Evolutionary conservation across 2,329 filamentous ascomycete species (phyloP), one percentile per base, ranked within the genome.

Genomic region (Ceratocystis ficicola): DNA sequence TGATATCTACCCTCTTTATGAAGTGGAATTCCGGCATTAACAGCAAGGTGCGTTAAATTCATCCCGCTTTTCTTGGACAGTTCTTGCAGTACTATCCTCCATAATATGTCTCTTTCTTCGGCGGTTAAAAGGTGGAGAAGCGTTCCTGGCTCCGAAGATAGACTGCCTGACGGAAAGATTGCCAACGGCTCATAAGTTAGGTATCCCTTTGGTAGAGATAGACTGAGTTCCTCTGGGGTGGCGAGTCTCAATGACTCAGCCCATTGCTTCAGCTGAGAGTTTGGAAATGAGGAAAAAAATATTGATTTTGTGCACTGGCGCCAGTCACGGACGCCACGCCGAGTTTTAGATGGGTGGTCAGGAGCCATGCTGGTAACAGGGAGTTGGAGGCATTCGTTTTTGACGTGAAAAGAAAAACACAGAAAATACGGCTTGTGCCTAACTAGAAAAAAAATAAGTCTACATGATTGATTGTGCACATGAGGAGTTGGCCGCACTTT

Each of bases 21-120:
- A 5, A 76, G 76, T 1, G 84, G 84, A 62, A 87, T 87, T 0
- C 83, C 82, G 68, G 83, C 81, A 70, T 86, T 86, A 55, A 83
- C 74, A 7, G 84, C 84, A 1, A 86, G 75, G 65, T 85, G 81
- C 0, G 83, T 86, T 55, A 85, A 71, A 0, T 64, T 68, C 1
- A 74, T 72, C 20, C 76, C 76, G 6, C 73, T 76, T n/a, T 75
- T 73, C 36, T 69, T 73, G 0, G 77, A 78, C 5, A 86, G 75
- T 12, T 75, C 73, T 0, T 71, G 65, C 3, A 86, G 72, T n/a
- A 86, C 78, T 3, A 70, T 69, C 0, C 57, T 67, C 81, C 82
- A 86, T 3, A 86, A 74, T 0, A 69, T 60, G 1, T 72, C 66
- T 5, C 70, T 70, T 12, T 73, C 69, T 0, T 72, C 69, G 1